A percentile compares a stretch with the other conserved stretches of the same genome.
These are phyloP conservation scores for Fusarium palustre DNA, from an alignment of 2,329 filamentous ascomycete species.

Conservation along the genomic window DNA sequence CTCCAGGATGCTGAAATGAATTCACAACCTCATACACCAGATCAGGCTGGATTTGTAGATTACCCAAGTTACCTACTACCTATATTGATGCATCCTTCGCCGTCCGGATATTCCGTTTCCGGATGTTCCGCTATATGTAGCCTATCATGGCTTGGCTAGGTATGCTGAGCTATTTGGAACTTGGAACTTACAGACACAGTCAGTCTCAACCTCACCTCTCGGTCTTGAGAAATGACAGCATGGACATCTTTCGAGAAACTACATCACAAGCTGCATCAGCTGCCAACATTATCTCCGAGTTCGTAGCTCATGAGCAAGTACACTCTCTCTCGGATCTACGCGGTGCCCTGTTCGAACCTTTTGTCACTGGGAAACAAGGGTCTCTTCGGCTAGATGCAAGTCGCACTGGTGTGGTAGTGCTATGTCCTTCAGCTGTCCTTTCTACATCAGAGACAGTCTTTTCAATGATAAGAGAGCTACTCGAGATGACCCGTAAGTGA, in stretches of 20 bases:
- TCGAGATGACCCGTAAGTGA: constrained; percentile 3
- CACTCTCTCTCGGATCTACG: constrained; percentile 11
- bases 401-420: constrained; percentile 20
- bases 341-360: constrained; percentile 1
- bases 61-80: background rate
- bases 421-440: constrained; percentile 39
- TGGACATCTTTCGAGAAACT: background rate
- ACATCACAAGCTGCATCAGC: constrained; percentile 5
- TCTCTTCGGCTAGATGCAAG: no score
- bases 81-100: background rate
- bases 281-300: constrained; percentile 29
- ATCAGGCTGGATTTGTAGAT: background rate
- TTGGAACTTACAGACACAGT: background rate
- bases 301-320: constrained; percentile 35
- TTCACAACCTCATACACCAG: background rate
- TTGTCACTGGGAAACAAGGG: background rate
- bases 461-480: constrained; percentile 4
- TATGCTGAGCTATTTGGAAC: background rate
- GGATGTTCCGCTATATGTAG: constrained; percentile 10
- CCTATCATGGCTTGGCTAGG: background rate
- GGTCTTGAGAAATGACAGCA: background rate
- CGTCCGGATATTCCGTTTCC: constrained; percentile 24
- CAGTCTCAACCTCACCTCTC: background rate
- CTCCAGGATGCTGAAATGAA: background rate
- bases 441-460: constrained; percentile 31